Base-by-base conservation (phyloP, 2,329 filamentous ascomycete species). In the Beauveria bassiana region DNA sequence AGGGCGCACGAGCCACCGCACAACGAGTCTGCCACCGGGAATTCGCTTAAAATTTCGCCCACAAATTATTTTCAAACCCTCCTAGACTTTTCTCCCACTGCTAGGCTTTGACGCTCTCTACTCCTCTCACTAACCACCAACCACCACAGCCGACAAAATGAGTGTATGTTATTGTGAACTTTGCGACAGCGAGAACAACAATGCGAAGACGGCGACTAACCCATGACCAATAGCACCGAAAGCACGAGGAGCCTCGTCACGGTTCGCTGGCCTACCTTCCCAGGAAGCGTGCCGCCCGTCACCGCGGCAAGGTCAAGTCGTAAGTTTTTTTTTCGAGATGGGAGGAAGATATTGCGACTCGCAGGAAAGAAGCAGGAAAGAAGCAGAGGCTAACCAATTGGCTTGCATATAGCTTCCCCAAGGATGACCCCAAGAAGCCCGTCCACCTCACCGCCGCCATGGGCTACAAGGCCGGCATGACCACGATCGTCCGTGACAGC, bases 381-480 rank as follows among this genome's bases (percentile, higher is more conserved):
- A 0, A 56, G 65, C 69, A 69, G 70, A 53, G 50, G 58, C 64
- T 64, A 64, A 67, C 61, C 63, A 65, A 66, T 69, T 66, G 59
- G 63, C 34, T 61, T 60, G 45, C 60, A 47, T 60, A 64, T 64
- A 96, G 91, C 81, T 99, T 99, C 88, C 95, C 95, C 77, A 98
- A 98, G 89, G 95, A 99, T 90, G 93, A 99, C 86, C 84, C 92
- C 76, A 98, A 98, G 90, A 96, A 98, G 89, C 91, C 93, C 75
- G 91, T 97, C 79, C 95, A 99, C 86, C 87, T 99, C 75, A 99
- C 95, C 68, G 95, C 95, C 75, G 82, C 91, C 75, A 93, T 98
- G 88, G 95, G 95, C 79, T 99, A 99, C 89, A 99, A 99, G 91
- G 95, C 95, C 78, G 95, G 95, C 80, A 99, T 99, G 95, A 97